A percentile compares a stretch with the other conserved stretches of the same genome.
These are phyloP conservation scores for Pseudogymnoascus pannorum DNA, from an alignment of 2,329 filamentous ascomycete species.

Conservation along the genomic window DNA sequence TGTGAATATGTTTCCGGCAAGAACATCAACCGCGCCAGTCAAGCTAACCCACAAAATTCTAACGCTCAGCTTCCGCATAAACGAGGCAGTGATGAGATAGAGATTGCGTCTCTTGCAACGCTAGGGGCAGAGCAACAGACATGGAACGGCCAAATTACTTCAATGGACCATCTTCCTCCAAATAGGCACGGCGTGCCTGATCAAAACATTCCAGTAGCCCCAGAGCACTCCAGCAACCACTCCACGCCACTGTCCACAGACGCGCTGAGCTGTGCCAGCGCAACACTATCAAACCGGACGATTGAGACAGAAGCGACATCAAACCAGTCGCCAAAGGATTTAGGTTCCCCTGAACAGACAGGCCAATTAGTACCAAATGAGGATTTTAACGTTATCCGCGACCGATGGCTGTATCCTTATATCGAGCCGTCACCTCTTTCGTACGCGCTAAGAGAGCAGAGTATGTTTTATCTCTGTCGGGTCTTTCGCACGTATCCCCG, in stretches of 20 bases:
- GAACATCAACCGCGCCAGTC: not conserved
- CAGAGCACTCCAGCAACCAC: not conserved
- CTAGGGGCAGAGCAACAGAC: not conserved
- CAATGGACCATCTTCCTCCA: not conserved
- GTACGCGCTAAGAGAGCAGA: constrained; percentile 20
- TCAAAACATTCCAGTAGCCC: not conserved
- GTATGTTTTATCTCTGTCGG: constrained; percentile 30
- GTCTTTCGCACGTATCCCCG: constrained; percentile 33
- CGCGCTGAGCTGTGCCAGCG: not conserved
- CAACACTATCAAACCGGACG: not conserved
- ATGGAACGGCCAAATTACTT: not conserved
- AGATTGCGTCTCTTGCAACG: not conserved
- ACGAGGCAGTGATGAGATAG: not conserved
- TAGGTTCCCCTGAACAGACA: not conserved
- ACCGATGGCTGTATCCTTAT: constrained; percentile 1
- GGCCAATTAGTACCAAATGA: not conserved
- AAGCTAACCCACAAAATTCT: not conserved
- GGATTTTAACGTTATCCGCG: not conserved
- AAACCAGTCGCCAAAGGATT: constrained; percentile 7
- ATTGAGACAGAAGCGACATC: not conserved
- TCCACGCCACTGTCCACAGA: not conserved
- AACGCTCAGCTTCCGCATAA: not conserved
- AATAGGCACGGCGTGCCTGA: not conserved
- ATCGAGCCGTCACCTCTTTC: not conserved
- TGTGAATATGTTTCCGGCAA: constrained; percentile 21